Base-by-base conservation (phyloP, 352 stramenopile genomes). In the Phytophthora syringae region DNA sequence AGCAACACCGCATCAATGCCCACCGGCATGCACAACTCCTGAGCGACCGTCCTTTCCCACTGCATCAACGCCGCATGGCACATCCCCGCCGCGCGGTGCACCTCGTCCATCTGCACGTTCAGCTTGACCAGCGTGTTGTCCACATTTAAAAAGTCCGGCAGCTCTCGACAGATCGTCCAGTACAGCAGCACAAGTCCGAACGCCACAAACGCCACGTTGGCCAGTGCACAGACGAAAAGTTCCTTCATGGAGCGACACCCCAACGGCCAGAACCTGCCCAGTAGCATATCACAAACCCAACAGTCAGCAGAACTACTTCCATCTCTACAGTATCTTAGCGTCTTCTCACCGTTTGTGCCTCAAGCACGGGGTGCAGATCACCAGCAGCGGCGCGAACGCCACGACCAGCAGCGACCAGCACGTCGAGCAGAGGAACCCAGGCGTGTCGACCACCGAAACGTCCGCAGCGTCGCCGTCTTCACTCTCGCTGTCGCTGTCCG, bases 191-290 rank as follows among this genome's bases (percentile, higher is more conserved):
- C 43, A 0, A 88, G 40, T 2, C 83, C 79, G 79, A 78, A 34
- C 67, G 48, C 36, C 15, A 88, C 55, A 27, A 81, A 86, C 28
- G 60, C 51, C 34, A 92, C 53, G 53, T 91, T 83, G 20, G 52
- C 34, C 21, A 84, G n/a, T 60, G 78, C 81, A 45, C 52, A 72
- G 12, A 54, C 25, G 42, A 90, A 69, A 3, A 93, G 68, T 24
- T 79, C 67, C 34, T 72, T 73, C 18, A 92, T 48, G 15, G 83
- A 92, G 44, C 63, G 45, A 60, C 84, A 92, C 7, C 68, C 74
- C 28, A 95, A 72, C 40, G 86, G 86, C 84, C 86, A 95, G 50
- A 84, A 84, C 13, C 85, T 93, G 44, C 27, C 36, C 61, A n/a
- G 12, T 32, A 50, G 12, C 45, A 49, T 25, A 59, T 12, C 39